Evolutionary conservation across 2,329 filamentous ascomycete species (phyloP), one percentile per base, ranked within the genome.

Genomic region (Fusarium kyushuense): DNA sequence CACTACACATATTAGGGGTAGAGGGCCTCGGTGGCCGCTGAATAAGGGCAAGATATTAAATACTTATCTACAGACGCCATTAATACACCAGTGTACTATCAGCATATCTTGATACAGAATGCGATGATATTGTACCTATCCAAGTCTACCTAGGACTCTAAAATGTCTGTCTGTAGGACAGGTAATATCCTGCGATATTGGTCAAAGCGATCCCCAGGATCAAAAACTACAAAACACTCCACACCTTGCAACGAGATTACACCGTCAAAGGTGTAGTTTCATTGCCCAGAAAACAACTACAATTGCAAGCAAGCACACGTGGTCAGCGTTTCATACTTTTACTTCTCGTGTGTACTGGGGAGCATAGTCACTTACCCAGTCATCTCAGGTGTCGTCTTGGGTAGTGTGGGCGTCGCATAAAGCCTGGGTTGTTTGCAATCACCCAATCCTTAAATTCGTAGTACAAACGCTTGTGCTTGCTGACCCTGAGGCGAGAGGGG

Each of bases 41-140:
- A 49, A 56, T 49, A 25, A 46, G 27, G 56, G 53, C 38, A 43
- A 58, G 36, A 67, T 49, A 36, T 52, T 54, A 48, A 46, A 55
- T 49, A 60, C 17, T 41, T 42, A 55, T 47, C 52, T 67, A 46
- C 53, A 67, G 42, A 58, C 27, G 42, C 53, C 54, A 42, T 54
- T 67, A 53, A 67, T 69, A 61, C 56, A 61, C 56, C 54, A 67
- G 66, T 55, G 62, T 69, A 59, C 25, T 46, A 63, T 54, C 48
- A 40, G 23, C 21, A 59, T 47, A 29, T 29, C 21, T 11, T 30
- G 32, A 47, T 63, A 47, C 6, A 33, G 43, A 40, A 33, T 25
- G 19, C 27, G 17, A 30, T 16, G 33, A 21, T 17, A 25, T 25
- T 25, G 23, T 42, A 43, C 30, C 11, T 9, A 16, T 19, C n/a